A percentile compares a stretch with the other conserved stretches of the same genome.
These are phyloP conservation scores for Plasmodium gaboni DNA, from an alignment of 169 alveolate species.

Conservation along the genomic window DNA sequence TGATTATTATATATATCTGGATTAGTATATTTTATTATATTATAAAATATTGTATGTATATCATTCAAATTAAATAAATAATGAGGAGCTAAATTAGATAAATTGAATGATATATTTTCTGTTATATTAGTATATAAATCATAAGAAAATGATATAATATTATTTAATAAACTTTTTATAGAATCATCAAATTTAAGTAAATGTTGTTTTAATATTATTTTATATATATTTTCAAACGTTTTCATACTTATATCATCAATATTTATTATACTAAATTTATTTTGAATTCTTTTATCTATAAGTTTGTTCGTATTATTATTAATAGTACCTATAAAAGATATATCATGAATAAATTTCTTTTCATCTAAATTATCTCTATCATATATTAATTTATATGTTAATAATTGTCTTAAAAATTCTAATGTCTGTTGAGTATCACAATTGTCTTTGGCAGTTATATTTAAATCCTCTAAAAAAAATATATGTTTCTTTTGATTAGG, in stretches of 20 bases:
- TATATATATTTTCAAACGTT: conserved; percentile 89
- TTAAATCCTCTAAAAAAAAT: conserved; percentile 95
- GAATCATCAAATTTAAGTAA: conserved; percentile 89
- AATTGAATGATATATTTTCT: conserved; percentile 72
- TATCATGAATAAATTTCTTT: conserved; percentile 93
- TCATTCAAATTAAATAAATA: conserved; percentile 93
- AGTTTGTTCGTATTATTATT: conserved; percentile 96
- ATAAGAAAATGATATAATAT: conserved; percentile 89
- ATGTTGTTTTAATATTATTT: conserved; percentile 91
- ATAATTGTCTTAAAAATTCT: conserved; percentile 91
- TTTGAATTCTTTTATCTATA: conserved; percentile 93
- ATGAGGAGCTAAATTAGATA: conserved; percentile 92
- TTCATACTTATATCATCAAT: conserved; percentile 91
- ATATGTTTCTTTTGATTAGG: conserved; percentile 93
- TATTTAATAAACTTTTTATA: conserved; percentile 85
- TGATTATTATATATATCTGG: conserved; percentile 59
- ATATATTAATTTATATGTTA: conserved; percentile 89
- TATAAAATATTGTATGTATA: conserved; percentile 75
- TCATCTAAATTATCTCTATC: conserved; percentile 95
- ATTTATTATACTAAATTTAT: conserved; percentile 93
- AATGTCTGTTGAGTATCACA: conserved; percentile 96
- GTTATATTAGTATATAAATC: conserved; percentile 86
- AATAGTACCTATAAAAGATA: conserved; percentile 94
- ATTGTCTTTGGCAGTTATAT: conserved; percentile 95
- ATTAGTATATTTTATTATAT: conserved; percentile 49